Conservation (phyloP, 2,329 filamentous ascomycete species). For the Boeremia exigua region DNA sequence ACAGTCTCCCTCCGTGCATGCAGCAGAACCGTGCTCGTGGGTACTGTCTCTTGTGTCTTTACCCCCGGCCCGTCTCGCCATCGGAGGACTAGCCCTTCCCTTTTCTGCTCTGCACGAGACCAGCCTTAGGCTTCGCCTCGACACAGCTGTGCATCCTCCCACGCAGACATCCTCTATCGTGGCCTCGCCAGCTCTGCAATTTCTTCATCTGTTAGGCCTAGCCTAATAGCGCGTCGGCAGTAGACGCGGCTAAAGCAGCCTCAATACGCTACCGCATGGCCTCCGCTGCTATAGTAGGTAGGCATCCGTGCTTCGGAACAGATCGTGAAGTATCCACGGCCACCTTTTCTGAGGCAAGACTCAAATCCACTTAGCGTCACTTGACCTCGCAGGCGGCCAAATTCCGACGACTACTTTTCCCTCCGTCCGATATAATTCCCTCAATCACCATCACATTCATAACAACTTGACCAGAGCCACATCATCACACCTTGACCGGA, state of each 20-base stretch:
- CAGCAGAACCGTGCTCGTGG: slow-evolving; percentile 6
- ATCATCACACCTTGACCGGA: slow-evolving; percentile 13
- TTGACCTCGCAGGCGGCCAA: slow-evolving; percentile 31
- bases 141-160: slow-evolving; percentile 28
- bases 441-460: slow-evolving; percentile 10
- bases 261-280: slow-evolving; percentile 29
- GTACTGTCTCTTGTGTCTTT: slow-evolving; percentile 12
- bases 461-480: not conserved
- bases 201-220: slow-evolving; percentile 17
- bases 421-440: slow-evolving; percentile 16
- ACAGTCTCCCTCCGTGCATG: slow-evolving; percentile 3
- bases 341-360: slow-evolving; percentile 28
- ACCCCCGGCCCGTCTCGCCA: slow-evolving; percentile 36
- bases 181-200: slow-evolving; percentile 26
- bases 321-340: slow-evolving; percentile 27
- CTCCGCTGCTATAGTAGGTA: slow-evolving; percentile 24
- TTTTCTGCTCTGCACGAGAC: slow-evolving; percentile 42
- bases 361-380: slow-evolving; percentile 36
- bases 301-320: slow-evolving; percentile 31
- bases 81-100: slow-evolving; percentile 32
- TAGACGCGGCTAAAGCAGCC: slow-evolving; percentile 25
- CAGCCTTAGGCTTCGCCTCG: slow-evolving; percentile 30
- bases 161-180: slow-evolving; percentile 26
- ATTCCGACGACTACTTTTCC: slow-evolving; percentile 1
- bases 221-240: slow-evolving; percentile 22